Evolutionary conservation across 768 basidiomycete species (phyloP).

Genomic region (Tremella mesenterica): DNA sequence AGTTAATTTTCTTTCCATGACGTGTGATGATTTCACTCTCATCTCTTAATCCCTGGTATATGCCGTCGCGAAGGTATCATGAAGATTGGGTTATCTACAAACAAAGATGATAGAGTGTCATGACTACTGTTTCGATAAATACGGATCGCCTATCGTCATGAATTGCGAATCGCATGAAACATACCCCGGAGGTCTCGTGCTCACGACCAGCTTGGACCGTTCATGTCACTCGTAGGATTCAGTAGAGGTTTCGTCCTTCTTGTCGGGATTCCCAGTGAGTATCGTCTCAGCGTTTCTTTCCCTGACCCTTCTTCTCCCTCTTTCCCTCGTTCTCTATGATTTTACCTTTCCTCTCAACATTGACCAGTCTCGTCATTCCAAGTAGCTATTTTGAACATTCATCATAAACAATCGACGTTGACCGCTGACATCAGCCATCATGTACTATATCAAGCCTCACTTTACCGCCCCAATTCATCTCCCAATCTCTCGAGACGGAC

Average conservation of each 20-base stretch:
- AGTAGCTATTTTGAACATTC: not conserved
- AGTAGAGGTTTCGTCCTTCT: conserved; percentile 30
- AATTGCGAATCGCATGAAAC: no score
- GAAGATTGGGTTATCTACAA: not conserved
- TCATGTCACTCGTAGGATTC: conserved; percentile 33
- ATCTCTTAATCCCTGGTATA: no score
- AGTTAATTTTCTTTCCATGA: conserved; percentile 5
- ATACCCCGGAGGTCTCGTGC: not conserved
- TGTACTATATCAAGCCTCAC: conserved; percentile 37
- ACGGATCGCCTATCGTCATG: no score
- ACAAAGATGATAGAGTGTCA: no score
- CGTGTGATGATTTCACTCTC: not conserved
- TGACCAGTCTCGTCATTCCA: not conserved
- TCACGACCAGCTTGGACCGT: conserved; percentile 34
- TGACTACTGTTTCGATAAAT: no score
- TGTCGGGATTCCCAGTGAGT: conserved; percentile 36
- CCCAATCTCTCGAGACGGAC: not conserved
- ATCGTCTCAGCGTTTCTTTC: not conserved
- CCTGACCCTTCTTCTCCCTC: no score
- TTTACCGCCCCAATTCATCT: conserved; percentile 6
- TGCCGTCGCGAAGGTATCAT: not conserved
- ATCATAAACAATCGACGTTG: not conserved
- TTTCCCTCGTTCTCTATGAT: no score
- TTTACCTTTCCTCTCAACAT: no score
- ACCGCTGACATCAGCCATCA: conserved; percentile 20